Evolutionary conservation across 805 yeast species (phyloP).

Genomic region (Candida ipomoeae): DNA sequence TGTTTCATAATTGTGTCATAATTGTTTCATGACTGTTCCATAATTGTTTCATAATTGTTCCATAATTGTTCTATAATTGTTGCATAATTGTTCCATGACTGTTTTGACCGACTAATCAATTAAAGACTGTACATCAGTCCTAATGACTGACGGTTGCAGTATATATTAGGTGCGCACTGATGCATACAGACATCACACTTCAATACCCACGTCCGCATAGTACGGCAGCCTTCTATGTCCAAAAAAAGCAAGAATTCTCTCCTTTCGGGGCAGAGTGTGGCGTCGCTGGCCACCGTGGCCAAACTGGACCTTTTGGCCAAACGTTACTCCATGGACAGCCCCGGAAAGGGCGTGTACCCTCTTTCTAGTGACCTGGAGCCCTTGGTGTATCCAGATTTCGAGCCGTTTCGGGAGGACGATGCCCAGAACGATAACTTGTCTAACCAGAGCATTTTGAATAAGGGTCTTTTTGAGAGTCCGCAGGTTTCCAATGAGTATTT

Average conservation of each 20-base stretch:
- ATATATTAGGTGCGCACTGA: neutral
- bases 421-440: constrained; percentile 44
- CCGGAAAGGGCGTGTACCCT: constrained; percentile 32
- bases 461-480: constrained; percentile 68
- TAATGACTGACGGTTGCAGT: too few species aligned
- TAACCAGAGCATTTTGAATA: constrained; percentile 49
- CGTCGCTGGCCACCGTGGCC: constrained; percentile 19
- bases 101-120: too few species aligned
- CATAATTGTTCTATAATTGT: too few species aligned
- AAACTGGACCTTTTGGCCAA: constrained; percentile 33
- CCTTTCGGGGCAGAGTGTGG: constrained; percentile 12
- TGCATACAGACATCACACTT: neutral
- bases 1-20: too few species aligned
- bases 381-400: constrained; percentile 60
- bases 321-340: constrained; percentile 36
- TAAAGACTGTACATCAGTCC: too few species aligned
- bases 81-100: too few species aligned
- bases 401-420: constrained; percentile 50
- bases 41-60: too few species aligned
- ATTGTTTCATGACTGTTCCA: too few species aligned
- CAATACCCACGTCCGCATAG: neutral
- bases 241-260: constrained; percentile 15
- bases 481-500: constrained; percentile 62
- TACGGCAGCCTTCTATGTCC: constrained; percentile 6
- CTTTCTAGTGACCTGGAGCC: constrained; percentile 21